Evolutionary conservation across 768 basidiomycete species (phyloP).

Genomic region (Lactifluus hygrophoroides): DNA sequence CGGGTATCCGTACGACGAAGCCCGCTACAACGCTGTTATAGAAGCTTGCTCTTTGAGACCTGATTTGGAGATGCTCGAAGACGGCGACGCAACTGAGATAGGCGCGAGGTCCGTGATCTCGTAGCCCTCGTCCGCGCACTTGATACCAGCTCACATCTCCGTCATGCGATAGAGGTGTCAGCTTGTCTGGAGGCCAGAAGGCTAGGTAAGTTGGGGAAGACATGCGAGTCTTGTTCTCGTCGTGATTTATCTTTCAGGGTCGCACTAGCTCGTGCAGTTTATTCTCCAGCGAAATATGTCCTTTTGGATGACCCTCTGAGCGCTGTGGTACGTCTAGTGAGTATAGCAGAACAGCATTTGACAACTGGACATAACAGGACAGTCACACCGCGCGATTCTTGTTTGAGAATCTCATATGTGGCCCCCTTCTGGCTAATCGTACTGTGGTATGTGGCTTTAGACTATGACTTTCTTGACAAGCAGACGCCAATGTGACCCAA

Average conservation of each 20-base stretch:
- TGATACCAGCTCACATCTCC: conserved; percentile 1
- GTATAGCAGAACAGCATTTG: neutral
- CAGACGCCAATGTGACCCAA: neutral
- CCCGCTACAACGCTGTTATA: conserved; percentile 67
- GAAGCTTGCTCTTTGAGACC: conserved; percentile 75
- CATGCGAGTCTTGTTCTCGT: neutral
- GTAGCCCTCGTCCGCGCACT: too few relatives aligned
- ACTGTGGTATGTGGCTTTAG: conserved; percentile 51
- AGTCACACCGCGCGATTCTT: conserved; percentile 58
- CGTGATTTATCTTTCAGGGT: conserved; percentile 40
- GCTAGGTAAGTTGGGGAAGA: conserved; percentile 40
- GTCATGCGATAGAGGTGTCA: conserved; percentile 45
- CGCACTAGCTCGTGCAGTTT: conserved; percentile 76
- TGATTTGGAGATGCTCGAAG: conserved; percentile 77
- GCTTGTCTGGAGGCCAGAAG: conserved; percentile 76
- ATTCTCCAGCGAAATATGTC: conserved; percentile 45
- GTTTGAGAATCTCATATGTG: conserved; percentile 56
- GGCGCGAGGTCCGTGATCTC: conserved; percentile 45
- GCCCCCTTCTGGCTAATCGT: conserved; percentile 54
- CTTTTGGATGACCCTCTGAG: conserved; percentile 78
- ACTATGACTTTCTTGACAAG: neutral
- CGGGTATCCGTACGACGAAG: conserved; percentile 47
- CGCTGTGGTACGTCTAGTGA: conserved; percentile 52
- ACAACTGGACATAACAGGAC: conserved; percentile 35
- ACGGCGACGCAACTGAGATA: conserved; percentile 82